Percentiles rank a stretch among this genome's conserved stretches.
Conservation (phyloP, 768 basidiomycete species). For the Pleurotus eryngii region DNA sequence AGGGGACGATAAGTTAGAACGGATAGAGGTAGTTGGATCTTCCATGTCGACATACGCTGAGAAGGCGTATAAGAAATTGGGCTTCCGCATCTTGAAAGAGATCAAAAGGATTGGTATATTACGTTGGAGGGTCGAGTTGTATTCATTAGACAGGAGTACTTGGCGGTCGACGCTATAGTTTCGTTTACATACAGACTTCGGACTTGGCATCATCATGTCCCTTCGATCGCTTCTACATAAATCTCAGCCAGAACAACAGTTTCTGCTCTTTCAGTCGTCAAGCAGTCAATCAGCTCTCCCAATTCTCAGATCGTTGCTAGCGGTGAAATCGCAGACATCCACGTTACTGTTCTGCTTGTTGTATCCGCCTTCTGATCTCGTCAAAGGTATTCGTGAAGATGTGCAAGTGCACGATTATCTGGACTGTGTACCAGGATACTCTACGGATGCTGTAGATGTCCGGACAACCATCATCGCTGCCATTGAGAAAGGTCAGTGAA, state of each 20-base stretch:
- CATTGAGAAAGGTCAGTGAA: conserved; percentile 36
- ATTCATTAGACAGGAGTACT: conserved; percentile 38
- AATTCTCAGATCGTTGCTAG: conserved; percentile 46
- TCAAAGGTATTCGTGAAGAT: conserved; percentile 17
- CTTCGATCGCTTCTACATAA: conserved; percentile 6
- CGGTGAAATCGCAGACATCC: conserved; percentile 17
- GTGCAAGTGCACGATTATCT: conserved; percentile 49
- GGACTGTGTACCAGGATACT: conserved; percentile 51
- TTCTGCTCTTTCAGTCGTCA: conserved; percentile 10
- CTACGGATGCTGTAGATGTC: conserved; percentile 27
- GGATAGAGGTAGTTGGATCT: conserved; percentile 44
- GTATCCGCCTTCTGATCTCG: conserved; percentile 45
- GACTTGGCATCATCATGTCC: background rate
- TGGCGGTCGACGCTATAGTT: conserved; percentile 37
- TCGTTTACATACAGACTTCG: background rate
- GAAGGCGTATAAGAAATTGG: conserved; percentile 39
- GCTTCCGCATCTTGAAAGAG: conserved; percentile 47
- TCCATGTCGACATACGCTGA: conserved; percentile 50
- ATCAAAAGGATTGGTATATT: conserved; percentile 49
- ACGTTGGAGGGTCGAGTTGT: conserved; percentile 49
- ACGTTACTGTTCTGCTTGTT: conserved; percentile 53
- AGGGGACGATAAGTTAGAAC: conserved; percentile 34
- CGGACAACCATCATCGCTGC: conserved; percentile 35
- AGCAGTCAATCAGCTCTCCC: conserved; percentile 32
- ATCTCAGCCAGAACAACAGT: conserved; percentile 1